phyloP scores from a whole-genome alignment of 352 stramenopile species.

The Globisporangium okanoganense region DNA sequence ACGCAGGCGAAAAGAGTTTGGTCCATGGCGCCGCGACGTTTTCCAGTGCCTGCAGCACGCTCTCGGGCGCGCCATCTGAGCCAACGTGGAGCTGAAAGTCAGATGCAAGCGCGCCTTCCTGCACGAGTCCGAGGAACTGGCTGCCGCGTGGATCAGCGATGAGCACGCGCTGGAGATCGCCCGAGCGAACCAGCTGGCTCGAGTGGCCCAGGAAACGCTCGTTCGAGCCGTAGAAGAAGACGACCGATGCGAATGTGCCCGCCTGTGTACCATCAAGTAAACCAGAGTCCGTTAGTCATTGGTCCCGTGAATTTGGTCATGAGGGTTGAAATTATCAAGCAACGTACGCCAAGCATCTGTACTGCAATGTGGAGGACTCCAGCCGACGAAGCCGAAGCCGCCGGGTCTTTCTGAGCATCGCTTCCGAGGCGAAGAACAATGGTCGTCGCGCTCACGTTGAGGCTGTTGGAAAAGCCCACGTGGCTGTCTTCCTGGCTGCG shows the following conservation, averaged over 20 bases:
- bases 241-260: slow-evolving; percentile 19
- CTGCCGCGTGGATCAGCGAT: slow-evolving; percentile 20
- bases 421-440: slow-evolving; percentile 10
- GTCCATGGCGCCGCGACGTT: slow-evolving; percentile 15
- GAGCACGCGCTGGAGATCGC: slow-evolving; percentile 27
- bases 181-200: slow-evolving; percentile 17
- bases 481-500: slow-evolving; percentile 9
- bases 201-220: slow-evolving; percentile 6
- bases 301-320: neutral
- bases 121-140: slow-evolving; percentile 24
- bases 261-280: slow-evolving; percentile 3
- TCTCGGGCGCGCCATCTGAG: slow-evolving; percentile 23
- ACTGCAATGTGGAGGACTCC: slow-evolving; percentile 25
- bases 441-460: slow-evolving; percentile 6
- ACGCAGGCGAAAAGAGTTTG: slow-evolving; percentile 1
- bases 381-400: neutral
- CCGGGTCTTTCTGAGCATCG: neutral
- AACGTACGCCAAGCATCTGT: slow-evolving; percentile 34
- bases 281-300: neutral
- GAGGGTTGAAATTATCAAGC: neutral
- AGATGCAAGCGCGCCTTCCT: slow-evolving; percentile 17
- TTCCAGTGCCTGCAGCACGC: slow-evolving; percentile 23
- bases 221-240: slow-evolving; percentile 19
- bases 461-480: slow-evolving; percentile 4
- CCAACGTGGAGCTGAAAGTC: slow-evolving; percentile 39